Evolutionary conservation across 441 rosid genomes (phyloP).

Genomic region (Metrosideros polymorpha): DNA sequence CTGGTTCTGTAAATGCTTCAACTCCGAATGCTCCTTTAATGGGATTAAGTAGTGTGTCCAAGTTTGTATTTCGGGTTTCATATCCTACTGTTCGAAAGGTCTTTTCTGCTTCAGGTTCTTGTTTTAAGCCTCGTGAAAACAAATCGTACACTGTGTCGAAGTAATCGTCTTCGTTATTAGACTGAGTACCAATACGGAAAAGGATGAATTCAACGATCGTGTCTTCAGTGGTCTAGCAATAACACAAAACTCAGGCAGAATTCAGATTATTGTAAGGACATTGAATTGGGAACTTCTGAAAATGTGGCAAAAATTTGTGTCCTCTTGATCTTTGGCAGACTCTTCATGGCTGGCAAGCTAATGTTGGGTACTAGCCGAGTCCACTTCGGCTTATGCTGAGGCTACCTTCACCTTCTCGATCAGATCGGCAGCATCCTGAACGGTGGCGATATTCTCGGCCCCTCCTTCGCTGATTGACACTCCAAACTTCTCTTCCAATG

Average conservation of each 20-base stretch:
- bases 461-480: slow-evolving; percentile 55
- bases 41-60: neutral
- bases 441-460: slow-evolving; percentile 47
- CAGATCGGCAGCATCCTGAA: slow-evolving; percentile 60
- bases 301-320: neutral
- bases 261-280: neutral
- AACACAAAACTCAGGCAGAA: neutral
- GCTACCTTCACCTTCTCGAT: slow-evolving; percentile 44
- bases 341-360: neutral
- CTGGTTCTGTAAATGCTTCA: neutral
- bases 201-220: neutral
- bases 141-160: neutral
- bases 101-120: neutral
- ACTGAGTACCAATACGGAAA: neutral
- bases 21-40: neutral
- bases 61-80: neutral
- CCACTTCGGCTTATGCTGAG: neutral
- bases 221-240: neutral
- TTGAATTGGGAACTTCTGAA: neutral
- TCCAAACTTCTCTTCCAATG: slow-evolving; percentile 54
- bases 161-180: neutral
- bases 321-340: neutral
- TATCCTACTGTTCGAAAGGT: neutral
- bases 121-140: neutral
- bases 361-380: neutral